These are phyloP conservation scores for Jackrogersella multiformis DNA, from an alignment of 495 filamentous ascomycete species.

Conservation along the genomic window DNA sequence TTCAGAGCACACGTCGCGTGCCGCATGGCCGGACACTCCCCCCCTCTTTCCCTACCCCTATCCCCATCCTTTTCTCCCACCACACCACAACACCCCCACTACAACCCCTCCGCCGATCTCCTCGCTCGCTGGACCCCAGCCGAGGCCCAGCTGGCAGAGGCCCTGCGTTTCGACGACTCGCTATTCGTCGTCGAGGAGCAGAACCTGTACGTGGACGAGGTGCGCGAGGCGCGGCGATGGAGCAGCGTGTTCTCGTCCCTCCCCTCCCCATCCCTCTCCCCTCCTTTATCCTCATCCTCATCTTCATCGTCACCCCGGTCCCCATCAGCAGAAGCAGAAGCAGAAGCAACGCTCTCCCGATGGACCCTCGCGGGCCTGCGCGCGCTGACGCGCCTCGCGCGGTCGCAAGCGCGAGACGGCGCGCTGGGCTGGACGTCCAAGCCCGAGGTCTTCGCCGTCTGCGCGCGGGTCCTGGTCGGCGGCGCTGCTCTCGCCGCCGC, in stretches of 20 bases:
- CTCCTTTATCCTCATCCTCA: neutral
- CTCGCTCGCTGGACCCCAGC: constrained; percentile 51
- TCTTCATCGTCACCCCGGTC: no score
- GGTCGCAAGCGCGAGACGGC: constrained; percentile 60
- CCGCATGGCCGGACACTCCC: constrained; percentile 48
- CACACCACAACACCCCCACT: neutral
- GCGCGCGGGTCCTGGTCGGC: constrained; percentile 64
- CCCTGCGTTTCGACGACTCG: constrained; percentile 69
- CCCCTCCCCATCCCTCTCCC: neutral
- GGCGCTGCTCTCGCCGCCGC: constrained; percentile 49
- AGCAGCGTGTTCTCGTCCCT: constrained; percentile 54
- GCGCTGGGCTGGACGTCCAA: constrained; percentile 78
- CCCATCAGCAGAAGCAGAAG: no score
- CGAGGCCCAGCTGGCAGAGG: constrained; percentile 55
- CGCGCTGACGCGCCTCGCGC: constrained; percentile 54
- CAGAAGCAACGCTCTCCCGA: constrained; percentile 29
- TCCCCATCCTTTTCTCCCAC: no score
- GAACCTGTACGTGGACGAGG: constrained; percentile 86
- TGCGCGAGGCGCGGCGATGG: constrained; percentile 76
- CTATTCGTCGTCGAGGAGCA: constrained; percentile 90
- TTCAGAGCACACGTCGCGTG: constrained; percentile 48
- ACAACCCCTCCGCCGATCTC: neutral
- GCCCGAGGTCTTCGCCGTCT: constrained; percentile 74
- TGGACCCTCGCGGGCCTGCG: constrained; percentile 70
- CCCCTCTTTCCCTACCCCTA: no score